phyloP scores from a whole-genome alignment of 148 eudicot genomes.

The Vaccinium myrtillus region DNA sequence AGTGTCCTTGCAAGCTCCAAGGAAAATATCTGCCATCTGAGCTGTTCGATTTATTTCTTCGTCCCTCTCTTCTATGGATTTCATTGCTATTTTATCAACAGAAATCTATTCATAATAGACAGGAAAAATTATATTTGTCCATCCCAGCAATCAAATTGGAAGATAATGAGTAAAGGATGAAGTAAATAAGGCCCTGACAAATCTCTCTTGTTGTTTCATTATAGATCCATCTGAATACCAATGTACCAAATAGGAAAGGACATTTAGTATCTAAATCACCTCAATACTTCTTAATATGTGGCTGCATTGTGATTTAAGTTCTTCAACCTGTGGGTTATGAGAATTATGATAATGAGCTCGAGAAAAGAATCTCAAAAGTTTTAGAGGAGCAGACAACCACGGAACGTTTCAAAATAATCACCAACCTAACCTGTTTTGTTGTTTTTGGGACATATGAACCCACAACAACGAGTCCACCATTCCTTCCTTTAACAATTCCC shows the following conservation, averaged over 20 bases:
- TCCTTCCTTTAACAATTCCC: slow-evolving; percentile 50
- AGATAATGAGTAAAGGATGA: not conserved
- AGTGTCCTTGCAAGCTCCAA: slow-evolving; percentile 65
- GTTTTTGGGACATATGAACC: slow-evolving; percentile 99
- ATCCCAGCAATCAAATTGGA: not conserved
- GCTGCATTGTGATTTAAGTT: slow-evolving; percentile 61
- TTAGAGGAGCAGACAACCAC: not conserved
- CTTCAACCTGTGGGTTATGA: slow-evolving; percentile 63
- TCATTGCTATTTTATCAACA: slow-evolving; percentile 89
- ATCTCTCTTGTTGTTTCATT: not conserved
- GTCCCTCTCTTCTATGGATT: slow-evolving; percentile 79
- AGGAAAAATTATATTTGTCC: slow-evolving; percentile 18
- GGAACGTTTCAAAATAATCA: not conserved
- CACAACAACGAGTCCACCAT: slow-evolving; percentile 91
- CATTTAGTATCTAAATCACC: slow-evolving; percentile 41
- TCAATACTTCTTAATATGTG: slow-evolving; percentile 60
- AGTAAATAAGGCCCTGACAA: not conserved
- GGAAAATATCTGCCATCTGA: slow-evolving; percentile 75
- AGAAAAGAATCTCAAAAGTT: not conserved
- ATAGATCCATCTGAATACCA: slow-evolving; percentile 3
- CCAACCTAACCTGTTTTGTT: slow-evolving; percentile 71
- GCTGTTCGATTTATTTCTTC: slow-evolving; percentile 63
- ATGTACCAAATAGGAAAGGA: not conserved
- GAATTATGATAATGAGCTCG: not conserved
- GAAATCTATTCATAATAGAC: slow-evolving; percentile 50